These are phyloP conservation scores for Apiospora pterosperma DNA, from an alignment of 2,329 filamentous ascomycete genomes.

Conservation along the genomic window DNA sequence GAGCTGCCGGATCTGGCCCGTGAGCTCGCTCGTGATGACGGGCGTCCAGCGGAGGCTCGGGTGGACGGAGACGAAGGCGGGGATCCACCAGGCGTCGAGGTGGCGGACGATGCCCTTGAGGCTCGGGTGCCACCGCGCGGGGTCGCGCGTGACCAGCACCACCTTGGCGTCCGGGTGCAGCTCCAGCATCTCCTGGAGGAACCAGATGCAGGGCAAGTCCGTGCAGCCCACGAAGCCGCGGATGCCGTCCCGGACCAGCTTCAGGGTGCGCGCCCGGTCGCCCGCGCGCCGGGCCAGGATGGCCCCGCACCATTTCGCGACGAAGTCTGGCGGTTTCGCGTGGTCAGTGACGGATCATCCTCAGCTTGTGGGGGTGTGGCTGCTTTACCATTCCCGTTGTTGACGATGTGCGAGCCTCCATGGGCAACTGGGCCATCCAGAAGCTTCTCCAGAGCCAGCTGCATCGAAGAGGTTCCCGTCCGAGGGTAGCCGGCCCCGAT, in stretches of 20 bases:
- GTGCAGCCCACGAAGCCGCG: constrained; percentile 17
- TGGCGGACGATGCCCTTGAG: constrained; percentile 10
- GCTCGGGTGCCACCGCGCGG: constrained; percentile 17
- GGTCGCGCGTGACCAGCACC: constrained; percentile 1
- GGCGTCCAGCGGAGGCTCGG: background rate
- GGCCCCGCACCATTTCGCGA: constrained; percentile 9
- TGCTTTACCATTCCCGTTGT: constrained; percentile 28
- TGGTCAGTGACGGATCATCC: too few species aligned
- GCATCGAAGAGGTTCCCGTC: constrained; percentile 47
- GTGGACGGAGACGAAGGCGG: background rate
- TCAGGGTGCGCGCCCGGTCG: constrained; percentile 17
- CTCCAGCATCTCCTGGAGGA: background rate
- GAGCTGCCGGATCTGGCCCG: background rate
- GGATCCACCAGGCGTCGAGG: constrained; percentile 7
- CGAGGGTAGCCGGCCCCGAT: constrained; percentile 41
- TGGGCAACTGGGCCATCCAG: constrained; percentile 46
- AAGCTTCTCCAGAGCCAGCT: constrained; percentile 40
- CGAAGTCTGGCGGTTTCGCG: background rate
- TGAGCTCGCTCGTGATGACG: background rate
- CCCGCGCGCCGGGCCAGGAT: constrained; percentile 18
- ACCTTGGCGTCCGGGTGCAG: background rate
- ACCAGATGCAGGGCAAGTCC: constrained; percentile 9
- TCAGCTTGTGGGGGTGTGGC: background rate
- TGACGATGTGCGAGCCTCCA: constrained; percentile 37
- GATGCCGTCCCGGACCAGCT: constrained; percentile 16